Base-by-base conservation (phyloP, 2,329 filamentous ascomycete genomes). In the Epichloe hybrida region DNA sequence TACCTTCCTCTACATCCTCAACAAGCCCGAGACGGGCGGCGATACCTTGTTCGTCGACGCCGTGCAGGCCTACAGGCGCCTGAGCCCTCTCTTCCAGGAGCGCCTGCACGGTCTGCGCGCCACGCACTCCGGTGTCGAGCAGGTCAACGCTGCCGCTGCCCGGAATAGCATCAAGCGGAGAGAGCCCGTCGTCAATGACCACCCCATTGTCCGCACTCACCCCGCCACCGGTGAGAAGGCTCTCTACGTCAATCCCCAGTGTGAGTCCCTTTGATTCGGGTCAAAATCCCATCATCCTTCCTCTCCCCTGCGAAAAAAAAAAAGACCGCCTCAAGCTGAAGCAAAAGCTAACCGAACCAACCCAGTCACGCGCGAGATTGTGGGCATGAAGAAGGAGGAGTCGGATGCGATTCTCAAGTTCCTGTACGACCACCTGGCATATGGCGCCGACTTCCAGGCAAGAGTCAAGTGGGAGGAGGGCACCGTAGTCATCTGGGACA, bases 401-500 rank as follows among this genome's bases (percentile, higher is more conserved):
- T 88, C 83, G 2, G 88, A 94, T 56, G 75, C 75, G 46, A 70
- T 89, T 9, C 74, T 89, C 50, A 81, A 86, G 61, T 85, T 90
- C 66, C 70, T 89, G 6, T 88, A 72, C 56, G 66, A 72, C 59
- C 74, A 77, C 54, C 68, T 77, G 15, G 68, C 69, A 1, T 66
- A 64, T 45, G 72, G 72, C 34, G 82, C 84, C 41, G 85, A 89
- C 63, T 71, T 84, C 53, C 83, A 88, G 58, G 82, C 78, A 5
- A 74, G 84, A 23, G 75, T 95, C 47, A 85, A 83, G 64, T 94
- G 88, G 88, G 80, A 81, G 58, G 74, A 80, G 42, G 77, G 80
- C n/a, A 91, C 86, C 0, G 87, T 94, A 1, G 85, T 93, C 2
- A 81, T 91, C 1, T 94, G 87, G 87, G 88, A 93, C 64, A 93